A percentile compares a stretch with the other conserved stretches of the same genome.
Conservation (phyloP, 2,329 filamentous ascomycete species). For the Microdochium bolleyi region DNA sequence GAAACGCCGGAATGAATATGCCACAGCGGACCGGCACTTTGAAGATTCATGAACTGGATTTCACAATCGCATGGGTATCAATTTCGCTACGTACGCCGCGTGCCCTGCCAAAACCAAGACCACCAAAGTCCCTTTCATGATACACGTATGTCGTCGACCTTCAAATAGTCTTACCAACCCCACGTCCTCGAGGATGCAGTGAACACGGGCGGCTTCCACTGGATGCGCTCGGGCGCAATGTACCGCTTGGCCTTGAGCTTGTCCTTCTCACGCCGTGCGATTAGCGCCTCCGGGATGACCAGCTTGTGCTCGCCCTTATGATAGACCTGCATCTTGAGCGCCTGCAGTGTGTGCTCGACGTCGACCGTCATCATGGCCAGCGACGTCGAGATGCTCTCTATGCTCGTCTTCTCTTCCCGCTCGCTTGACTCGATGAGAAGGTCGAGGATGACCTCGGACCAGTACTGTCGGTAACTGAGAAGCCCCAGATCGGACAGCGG, state of each 20-base stretch:
- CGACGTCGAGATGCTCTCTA: slow-evolving; percentile 71
- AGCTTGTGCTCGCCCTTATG: slow-evolving; percentile 96
- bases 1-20: too few relatives aligned
- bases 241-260: slow-evolving; percentile 68
- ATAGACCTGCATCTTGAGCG: slow-evolving; percentile 90
- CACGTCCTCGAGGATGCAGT: slow-evolving; percentile 84
- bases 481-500: slow-evolving; percentile 89
- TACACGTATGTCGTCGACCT: neutral
- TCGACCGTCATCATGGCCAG: slow-evolving; percentile 97
- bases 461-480: slow-evolving; percentile 92
- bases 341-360: slow-evolving; percentile 89
- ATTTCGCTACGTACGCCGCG: neutral
- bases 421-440: slow-evolving; percentile 68
- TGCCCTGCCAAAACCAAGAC: neutral
- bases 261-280: slow-evolving; percentile 72
- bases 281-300: slow-evolving; percentile 76
- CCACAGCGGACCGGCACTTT: too few relatives aligned
- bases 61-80: neutral
- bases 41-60: too few relatives aligned
- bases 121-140: neutral
- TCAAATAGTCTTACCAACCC: slow-evolving; percentile 67
- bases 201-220: slow-evolving; percentile 96
- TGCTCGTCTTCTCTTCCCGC: slow-evolving; percentile 64
- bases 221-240: slow-evolving; percentile 71
- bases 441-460: slow-evolving; percentile 91